phyloP scores from a whole-genome alignment of 441 rosid genomes.

The Biscutella laevigata region DNA sequence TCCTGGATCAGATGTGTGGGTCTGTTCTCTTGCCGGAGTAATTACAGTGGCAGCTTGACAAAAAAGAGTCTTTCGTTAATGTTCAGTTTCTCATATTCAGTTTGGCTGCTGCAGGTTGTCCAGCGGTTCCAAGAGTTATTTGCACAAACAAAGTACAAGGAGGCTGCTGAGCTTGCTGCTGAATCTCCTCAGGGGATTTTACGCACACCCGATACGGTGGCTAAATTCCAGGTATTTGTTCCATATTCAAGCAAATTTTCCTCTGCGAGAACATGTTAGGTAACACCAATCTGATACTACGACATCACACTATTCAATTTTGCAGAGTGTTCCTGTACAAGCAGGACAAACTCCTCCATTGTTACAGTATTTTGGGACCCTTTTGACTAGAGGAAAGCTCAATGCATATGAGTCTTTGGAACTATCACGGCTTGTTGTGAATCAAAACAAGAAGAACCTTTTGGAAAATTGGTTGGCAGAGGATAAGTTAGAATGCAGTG shows the following conservation, averaged over 20 bases:
- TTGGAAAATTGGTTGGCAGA: constrained; percentile 98
- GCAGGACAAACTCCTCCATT: constrained; percentile 98
- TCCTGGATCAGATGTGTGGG: constrained; percentile 14
- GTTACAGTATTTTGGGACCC: constrained; percentile 97
- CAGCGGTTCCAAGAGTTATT: constrained; percentile 98
- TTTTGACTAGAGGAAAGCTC: constrained; percentile 91
- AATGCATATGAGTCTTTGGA: constrained; percentile 97
- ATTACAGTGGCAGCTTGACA: neutral
- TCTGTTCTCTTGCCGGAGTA: constrained; percentile 6
- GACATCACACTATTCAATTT: neutral
- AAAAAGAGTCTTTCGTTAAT: neutral
- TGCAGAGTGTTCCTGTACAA: constrained; percentile 99
- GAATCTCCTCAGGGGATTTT: constrained; percentile 99
- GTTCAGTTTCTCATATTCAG: constrained; percentile 18
- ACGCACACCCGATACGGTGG: constrained; percentile 98
- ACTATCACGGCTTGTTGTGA: constrained; percentile 94
- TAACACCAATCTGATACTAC: constrained; percentile 6
- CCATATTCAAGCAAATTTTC: constrained; percentile 5
- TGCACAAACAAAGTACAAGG: constrained; percentile 98
- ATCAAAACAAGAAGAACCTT: constrained; percentile 96
- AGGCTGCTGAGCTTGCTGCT: constrained; percentile 99
- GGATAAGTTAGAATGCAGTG: constrained; percentile 98
- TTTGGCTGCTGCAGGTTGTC: constrained; percentile 61
- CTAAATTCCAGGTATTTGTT: constrained; percentile 83
- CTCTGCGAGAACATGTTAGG: neutral